phyloP scores from a whole-genome alignment of 106 monocot genomes.

The Platanthera zijinensis region DNA sequence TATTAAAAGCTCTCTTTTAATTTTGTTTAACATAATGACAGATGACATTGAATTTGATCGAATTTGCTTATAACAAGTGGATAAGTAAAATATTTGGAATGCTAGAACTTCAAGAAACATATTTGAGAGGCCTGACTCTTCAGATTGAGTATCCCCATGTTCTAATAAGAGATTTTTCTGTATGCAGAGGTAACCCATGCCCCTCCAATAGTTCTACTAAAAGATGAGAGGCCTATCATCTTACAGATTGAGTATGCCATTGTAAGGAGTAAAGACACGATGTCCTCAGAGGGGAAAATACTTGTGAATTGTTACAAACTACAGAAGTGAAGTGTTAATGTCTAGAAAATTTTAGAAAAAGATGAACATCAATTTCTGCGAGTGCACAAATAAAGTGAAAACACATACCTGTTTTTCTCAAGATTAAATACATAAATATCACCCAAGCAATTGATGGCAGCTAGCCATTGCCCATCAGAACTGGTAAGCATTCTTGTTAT shows the following conservation, averaged over 20 bases:
- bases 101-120: no score
- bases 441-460: conserved; percentile 84
- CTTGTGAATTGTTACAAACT: neutral
- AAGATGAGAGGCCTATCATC: neutral
- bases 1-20: no score
- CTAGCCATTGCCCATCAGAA: conserved; percentile 87
- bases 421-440: conserved; percentile 93
- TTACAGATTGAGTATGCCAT: neutral
- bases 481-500: conserved; percentile 85
- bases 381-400: neutral
- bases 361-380: neutral
- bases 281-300: neutral
- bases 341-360: neutral
- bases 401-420: conserved; percentile 59
- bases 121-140: no score
- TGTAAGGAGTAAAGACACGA: neutral
- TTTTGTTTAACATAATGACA: no score
- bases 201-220: neutral
- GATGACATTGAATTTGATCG: no score
- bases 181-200: no score
- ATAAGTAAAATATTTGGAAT: no score
- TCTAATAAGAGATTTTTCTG: no score
- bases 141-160: no score
- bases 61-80: no score
- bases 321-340: neutral